Evolutionary conservation across 306 rosid species (phyloP).

Genomic region (Glycine latifolia): DNA sequence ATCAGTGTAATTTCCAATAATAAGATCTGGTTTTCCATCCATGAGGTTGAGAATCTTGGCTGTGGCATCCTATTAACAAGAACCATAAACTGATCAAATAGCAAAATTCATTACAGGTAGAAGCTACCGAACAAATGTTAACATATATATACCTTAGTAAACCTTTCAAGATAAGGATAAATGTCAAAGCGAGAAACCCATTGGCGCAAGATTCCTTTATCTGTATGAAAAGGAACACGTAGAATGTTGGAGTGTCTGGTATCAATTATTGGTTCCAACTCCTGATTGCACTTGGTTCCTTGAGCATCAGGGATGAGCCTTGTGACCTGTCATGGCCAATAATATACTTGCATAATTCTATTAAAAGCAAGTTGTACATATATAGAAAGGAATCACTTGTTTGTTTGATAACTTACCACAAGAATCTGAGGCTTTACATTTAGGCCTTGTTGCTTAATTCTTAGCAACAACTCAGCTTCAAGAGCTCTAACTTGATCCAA

Average conservation of each 20-base stretch:
- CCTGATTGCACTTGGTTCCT: slow-evolving; percentile 86
- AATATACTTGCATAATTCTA: slow-evolving; percentile 16
- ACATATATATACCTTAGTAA: slow-evolving; percentile 59
- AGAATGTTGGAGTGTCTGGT: slow-evolving; percentile 76
- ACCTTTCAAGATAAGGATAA: slow-evolving; percentile 88
- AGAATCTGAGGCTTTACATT: slow-evolving; percentile 82
- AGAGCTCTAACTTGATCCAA: slow-evolving; percentile 94
- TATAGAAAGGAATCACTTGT: not conserved
- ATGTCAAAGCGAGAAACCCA: slow-evolving; percentile 96
- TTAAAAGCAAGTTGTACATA: not conserved
- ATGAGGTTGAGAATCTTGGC: slow-evolving; percentile 65
- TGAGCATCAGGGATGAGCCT: slow-evolving; percentile 86
- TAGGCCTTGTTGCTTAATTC: slow-evolving; percentile 82
- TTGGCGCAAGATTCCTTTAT: slow-evolving; percentile 60
- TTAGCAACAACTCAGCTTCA: slow-evolving; percentile 75
- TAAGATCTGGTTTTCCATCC: slow-evolving; percentile 84
- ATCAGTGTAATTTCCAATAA: slow-evolving; percentile 90
- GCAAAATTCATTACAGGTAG: slow-evolving; percentile 5
- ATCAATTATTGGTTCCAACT: slow-evolving; percentile 71
- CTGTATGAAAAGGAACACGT: slow-evolving; percentile 79
- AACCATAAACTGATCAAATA: slow-evolving; percentile 7
- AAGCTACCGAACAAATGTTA: not conserved
- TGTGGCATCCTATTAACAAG: slow-evolving; percentile 68
- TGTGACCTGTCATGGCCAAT: slow-evolving; percentile 63
- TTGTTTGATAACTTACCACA: slow-evolving; percentile 60